Evolutionary conservation across 2,329 filamentous ascomycete species (phyloP), one percentile per base, ranked within the genome.

Genomic region (Fusarium tuaranense): DNA sequence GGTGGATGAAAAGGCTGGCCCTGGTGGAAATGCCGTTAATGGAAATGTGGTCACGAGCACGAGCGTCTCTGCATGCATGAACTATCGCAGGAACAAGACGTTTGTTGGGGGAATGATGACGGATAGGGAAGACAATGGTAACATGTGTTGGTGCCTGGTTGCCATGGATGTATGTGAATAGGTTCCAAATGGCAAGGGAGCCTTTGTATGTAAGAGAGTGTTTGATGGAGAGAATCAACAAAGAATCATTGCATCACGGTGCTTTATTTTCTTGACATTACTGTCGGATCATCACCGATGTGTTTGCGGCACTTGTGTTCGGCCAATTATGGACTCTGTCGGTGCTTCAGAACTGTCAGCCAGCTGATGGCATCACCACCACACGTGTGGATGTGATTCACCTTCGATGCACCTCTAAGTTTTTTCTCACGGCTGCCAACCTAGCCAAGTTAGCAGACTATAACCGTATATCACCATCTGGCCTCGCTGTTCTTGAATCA

Each of bases 191-290:
- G 30, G 12, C 44, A n/a, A 53, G 27, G 22, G 16, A n/a, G 41
- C 57, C 65, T 44, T 59, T 68, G 46, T 51, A 38, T 27, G 36
- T 59, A 63, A 53, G 62, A 59, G 14, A 59, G 14, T 34, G 48
- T 48, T 69, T 65, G 20, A 20, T 65, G 30, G 20, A 69, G 58
- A 34, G 30, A 64, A 67, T 46, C 60, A 71, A 72, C 48, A 67
- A 73, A 51, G 44, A 53, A 67, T 36, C 14, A 58, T 73, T 27
- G 57, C 63, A 39, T 59, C 34, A 48, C 48, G 5, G 30, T 16
- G 18, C 39, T 34, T n/a, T 27, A 34, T n/a, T 25, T 51, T 13
- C 32, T 64, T 59, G n/a, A 32, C 18, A 55, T n/a, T 14, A 55
- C 9, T 51, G 18, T 55, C 7, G 27, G 48, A 14, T 14, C 16